Conservation (phyloP, 164 flowering plant genomes). For the Umbilicus rupestris region DNA sequence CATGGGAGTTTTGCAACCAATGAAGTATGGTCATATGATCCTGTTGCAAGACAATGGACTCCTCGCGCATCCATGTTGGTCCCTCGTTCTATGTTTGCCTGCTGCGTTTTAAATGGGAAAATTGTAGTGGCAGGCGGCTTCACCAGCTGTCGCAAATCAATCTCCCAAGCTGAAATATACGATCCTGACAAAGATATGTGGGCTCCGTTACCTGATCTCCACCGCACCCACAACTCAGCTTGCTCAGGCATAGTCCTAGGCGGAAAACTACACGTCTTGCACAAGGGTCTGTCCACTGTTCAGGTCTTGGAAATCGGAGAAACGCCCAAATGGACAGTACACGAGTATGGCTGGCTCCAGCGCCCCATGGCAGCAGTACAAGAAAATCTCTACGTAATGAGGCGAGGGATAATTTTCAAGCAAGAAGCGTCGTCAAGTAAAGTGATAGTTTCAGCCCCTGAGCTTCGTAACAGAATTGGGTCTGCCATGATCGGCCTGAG, state of each 20-base stretch:
- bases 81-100: conserved; percentile 93
- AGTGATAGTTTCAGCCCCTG: conserved; percentile 58
- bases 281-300: conserved; percentile 73
- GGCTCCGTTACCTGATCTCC: conserved; percentile 69
- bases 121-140: conserved; percentile 93
- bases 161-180: conserved; percentile 74
- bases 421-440: conserved; percentile 41
- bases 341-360: conserved; percentile 70
- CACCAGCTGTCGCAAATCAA: conserved; percentile 71
- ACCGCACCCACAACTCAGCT: conserved; percentile 65
- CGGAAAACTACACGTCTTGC: conserved; percentile 75
- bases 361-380: conserved; percentile 80
- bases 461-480: conserved; percentile 59
- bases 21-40: conserved; percentile 90
- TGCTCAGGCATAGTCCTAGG: conserved; percentile 69
- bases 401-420: conserved; percentile 56
- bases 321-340: conserved; percentile 48
- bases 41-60: conserved; percentile 49
- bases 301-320: conserved; percentile 52
- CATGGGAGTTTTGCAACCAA: conserved; percentile 85
- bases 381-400: conserved; percentile 60
- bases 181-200: conserved; percentile 79
- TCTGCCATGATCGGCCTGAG: conserved; percentile 64
- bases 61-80: conserved; percentile 66
- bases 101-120: conserved; percentile 71